Base-by-base conservation (phyloP, 352 stramenopile species). In the Pythium grandisporangium region DNA sequence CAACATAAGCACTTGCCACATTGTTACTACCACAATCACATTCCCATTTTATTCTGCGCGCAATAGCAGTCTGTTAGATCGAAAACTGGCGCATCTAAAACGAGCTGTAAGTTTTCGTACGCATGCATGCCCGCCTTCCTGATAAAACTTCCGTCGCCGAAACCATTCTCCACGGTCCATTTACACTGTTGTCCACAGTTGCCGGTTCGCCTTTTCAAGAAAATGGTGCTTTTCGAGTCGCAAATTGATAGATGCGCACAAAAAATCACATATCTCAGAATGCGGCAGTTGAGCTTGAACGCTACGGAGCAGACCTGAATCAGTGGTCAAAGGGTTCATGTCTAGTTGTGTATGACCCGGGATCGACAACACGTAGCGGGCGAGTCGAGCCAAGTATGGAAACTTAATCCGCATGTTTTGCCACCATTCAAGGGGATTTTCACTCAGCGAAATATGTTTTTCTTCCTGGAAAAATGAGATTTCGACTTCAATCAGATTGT, bases 391-490 rank as follows among this genome's bases (percentile, higher is more conserved):
- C 19, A 85, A 51, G 42, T 80, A 84, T n/a, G 75, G 75, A 51
- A 86, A 89, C 64, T 89, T 86, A 51, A 84, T 62, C 6, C 70
- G 69, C 67, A 83, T 69, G 33, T 43, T 71, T 38, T 83, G 70
- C 75, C 75, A 89, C 75, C 72, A 86, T 45, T 84, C 72, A 10
- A 86, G 63, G 7, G 75, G 72, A 25, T 83, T 88, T 5, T 61
- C 65, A 20, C 62, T 59, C 30, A 88, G 45, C 24, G 52, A 58
- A 25, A 88, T 83, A 11, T 59, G 58, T 0, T 54, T 53, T 55
- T 85, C 75, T 51, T 85, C 75, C 26, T 84, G 72, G 30, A 86
- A 81, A 36, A 84, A 86, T 8, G 72, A 84, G 4, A 88, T 75
- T 51, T 88, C 75, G 17, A 88, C 67, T 49, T 88, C 72, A 3